These are phyloP conservation scores for Celoporthe dispersa DNA, from an alignment of 2,329 filamentous ascomycete genomes.

Conservation along the genomic window DNA sequence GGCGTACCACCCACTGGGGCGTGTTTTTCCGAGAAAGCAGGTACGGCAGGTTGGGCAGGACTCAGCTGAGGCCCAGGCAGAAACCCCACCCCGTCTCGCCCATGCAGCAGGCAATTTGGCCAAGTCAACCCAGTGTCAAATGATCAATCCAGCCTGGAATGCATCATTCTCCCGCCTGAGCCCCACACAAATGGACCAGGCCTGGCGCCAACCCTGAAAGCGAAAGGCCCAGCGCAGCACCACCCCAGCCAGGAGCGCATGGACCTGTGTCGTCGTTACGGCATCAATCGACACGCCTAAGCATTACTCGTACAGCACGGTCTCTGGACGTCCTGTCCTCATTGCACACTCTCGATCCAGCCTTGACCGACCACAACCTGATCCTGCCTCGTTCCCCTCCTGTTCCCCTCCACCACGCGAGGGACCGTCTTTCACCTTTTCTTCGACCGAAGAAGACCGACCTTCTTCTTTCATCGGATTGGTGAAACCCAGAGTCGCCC, in stretches of 20 bases:
- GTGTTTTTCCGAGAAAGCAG: neutral
- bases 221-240: conserved; percentile 12
- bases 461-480: neutral
- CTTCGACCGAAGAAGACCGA: neutral
- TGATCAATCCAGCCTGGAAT: conserved; percentile 8
- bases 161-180: neutral
- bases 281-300: neutral
- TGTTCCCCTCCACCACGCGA: neutral
- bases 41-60: neutral
- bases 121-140: conserved; percentile 4
- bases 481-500: neutral
- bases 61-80: neutral
- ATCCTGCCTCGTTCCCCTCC: neutral
- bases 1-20: neutral
- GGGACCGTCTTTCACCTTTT: neutral
- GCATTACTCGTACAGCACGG: neutral
- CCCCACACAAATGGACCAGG: conserved; percentile 20
- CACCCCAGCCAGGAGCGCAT: conserved; percentile 1
- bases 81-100: neutral
- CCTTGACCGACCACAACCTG: conserved; percentile 5
- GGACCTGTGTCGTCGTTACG: conserved; percentile 8
- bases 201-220: conserved; percentile 7
- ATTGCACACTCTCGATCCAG: neutral
- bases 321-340: conserved; percentile 1
- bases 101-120: conserved; percentile 2